Evolutionary conservation across 345 rosid species (phyloP).

Genomic region (Balakata baccata): DNA sequence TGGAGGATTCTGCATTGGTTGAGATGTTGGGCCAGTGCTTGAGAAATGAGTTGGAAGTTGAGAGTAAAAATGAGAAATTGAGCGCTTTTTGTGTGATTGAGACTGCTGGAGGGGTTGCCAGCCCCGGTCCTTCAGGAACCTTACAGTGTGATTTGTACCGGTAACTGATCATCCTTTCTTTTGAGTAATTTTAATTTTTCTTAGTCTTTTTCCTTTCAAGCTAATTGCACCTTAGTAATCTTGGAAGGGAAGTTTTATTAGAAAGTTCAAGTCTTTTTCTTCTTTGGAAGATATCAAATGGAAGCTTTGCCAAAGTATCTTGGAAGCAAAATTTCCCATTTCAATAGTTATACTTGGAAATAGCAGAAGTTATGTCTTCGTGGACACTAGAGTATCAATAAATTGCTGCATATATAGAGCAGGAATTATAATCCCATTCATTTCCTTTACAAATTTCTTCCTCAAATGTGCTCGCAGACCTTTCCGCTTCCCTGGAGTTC

Average conservation of each 20-base stretch:
- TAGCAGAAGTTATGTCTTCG: background rate
- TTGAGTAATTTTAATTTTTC: background rate
- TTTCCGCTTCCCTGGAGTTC: conserved; percentile 82
- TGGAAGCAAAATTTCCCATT: background rate
- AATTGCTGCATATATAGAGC: background rate
- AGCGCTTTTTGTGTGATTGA: conserved; percentile 64
- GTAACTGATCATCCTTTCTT: conserved; percentile 27
- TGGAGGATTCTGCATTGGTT: conserved; percentile 49
- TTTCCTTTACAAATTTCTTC: conserved; percentile 5
- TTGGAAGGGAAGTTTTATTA: background rate
- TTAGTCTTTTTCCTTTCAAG: background rate
- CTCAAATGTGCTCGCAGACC: conserved; percentile 47
- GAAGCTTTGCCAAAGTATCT: too few relatives aligned
- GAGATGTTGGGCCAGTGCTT: conserved; percentile 45
- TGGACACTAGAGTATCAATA: background rate
- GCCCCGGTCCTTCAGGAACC: conserved; percentile 86
- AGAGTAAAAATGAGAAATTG: conserved; percentile 17
- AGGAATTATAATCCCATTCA: background rate
- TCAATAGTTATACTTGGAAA: background rate
- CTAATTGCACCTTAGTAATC: background rate
- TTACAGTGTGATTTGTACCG: conserved; percentile 90
- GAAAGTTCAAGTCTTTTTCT: background rate
- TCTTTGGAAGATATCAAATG: too few relatives aligned
- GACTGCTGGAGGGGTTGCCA: conserved; percentile 96
- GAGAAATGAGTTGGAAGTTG: conserved; percentile 38